phyloP scores from a whole-genome alignment of 1,284 basidiomycete genomes.

The Neonothopanus nambi region DNA sequence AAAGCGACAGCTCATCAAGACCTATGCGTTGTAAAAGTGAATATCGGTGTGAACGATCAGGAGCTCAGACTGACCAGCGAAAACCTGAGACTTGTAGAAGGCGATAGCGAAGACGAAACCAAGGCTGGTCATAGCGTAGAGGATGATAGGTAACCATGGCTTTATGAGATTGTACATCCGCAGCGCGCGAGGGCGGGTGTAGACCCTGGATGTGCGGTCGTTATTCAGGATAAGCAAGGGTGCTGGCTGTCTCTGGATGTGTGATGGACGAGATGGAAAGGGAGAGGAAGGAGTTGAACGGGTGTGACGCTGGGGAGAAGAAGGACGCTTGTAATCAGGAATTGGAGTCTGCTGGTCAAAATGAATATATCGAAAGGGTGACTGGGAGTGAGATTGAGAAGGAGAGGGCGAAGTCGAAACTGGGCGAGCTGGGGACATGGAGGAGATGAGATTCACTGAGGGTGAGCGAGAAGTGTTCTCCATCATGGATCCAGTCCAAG shows the following conservation, averaged over 20 bases:
- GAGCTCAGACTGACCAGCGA: slow-evolving; percentile 52
- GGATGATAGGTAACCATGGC: slow-evolving; percentile 72
- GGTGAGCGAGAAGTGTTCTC: slow-evolving; percentile 18
- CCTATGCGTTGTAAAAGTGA: too few relatives aligned
- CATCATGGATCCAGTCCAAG: background rate
- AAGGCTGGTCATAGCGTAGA: slow-evolving; percentile 68
- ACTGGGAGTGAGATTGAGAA: slow-evolving; percentile 24
- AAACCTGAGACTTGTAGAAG: slow-evolving; percentile 73
- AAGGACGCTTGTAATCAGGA: slow-evolving; percentile 18
- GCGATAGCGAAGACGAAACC: slow-evolving; percentile 71
- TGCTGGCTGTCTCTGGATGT: too few relatives aligned
- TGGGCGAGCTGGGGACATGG: slow-evolving; percentile 32
- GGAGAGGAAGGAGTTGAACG: slow-evolving; percentile 11
- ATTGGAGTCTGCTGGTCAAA: slow-evolving; percentile 22
- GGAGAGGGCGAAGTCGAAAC: slow-evolving; percentile 29
- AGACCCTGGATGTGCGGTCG: slow-evolving; percentile 24
- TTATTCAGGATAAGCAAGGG: slow-evolving; percentile 20
- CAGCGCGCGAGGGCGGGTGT: slow-evolving; percentile 49
- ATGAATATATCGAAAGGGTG: slow-evolving; percentile 36
- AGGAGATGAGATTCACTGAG: slow-evolving; percentile 27
- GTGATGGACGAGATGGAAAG: slow-evolving; percentile 11
- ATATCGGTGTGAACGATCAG: too few relatives aligned
- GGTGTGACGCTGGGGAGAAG: background rate
- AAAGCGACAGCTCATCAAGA: slow-evolving; percentile 71
- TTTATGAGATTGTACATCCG: slow-evolving; percentile 58